A percentile compares a stretch with the other conserved stretches of the same genome.
Conservation (phyloP, 306 rosid genomes). For the Cajanus cajan region DNA sequence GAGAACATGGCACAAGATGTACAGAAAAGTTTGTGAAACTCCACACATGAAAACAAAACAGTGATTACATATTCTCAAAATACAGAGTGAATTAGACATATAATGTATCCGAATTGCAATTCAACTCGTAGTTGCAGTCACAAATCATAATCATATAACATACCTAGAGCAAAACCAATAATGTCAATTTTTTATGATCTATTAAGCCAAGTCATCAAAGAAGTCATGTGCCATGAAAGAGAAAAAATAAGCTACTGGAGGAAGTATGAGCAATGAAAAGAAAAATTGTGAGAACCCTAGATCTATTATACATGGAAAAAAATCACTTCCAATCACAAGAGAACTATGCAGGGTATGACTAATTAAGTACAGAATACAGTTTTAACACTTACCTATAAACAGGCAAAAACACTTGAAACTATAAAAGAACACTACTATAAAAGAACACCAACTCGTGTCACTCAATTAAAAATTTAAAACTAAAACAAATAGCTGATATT, state of each 20-base stretch:
- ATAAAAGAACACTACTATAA: neutral
- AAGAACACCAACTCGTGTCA: neutral
- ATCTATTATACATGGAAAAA: neutral
- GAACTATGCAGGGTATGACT: neutral
- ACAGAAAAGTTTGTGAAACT: constrained; percentile 10
- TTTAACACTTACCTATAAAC: neutral
- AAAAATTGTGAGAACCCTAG: neutral
- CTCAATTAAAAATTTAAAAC: constrained; percentile 20
- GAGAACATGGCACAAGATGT: constrained; percentile 2
- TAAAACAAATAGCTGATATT: neutral
- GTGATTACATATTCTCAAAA: neutral
- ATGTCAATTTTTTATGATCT: constrained; percentile 11
- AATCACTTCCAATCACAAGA: neutral
- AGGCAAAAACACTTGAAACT: neutral
- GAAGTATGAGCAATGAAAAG: neutral
- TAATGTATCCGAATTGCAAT: neutral
- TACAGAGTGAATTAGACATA: neutral
- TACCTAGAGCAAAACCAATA: constrained; percentile 11
- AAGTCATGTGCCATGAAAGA: neutral
- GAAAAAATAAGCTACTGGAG: neutral
- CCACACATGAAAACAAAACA: neutral
- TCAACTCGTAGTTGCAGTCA: constrained; percentile 5
- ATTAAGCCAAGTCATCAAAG: neutral
- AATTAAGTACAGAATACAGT: neutral
- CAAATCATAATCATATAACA: constrained; percentile 19